phyloP scores from a whole-genome alignment of 176 grass and related monocot genomes.

The Urochloa ruziziensis region DNA sequence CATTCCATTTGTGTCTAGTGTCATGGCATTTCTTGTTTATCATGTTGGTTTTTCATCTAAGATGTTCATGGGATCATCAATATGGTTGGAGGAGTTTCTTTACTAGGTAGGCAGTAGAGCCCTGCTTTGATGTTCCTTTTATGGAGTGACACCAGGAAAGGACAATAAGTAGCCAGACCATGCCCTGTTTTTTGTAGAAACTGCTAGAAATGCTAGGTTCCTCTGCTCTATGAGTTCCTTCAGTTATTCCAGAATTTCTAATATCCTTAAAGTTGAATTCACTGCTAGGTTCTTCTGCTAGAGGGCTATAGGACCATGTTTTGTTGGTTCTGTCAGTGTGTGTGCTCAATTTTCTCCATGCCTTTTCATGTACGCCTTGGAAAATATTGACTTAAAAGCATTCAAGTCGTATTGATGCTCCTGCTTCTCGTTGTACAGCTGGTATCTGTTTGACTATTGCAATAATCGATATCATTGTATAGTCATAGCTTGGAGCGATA shows the following conservation, averaged over 20 bases:
- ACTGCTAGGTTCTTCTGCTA: too few species aligned
- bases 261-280: too few species aligned
- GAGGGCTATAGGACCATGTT: neutral
- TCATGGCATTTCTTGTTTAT: neutral
- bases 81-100: slow-evolving; percentile 12
- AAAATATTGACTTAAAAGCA: neutral
- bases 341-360: neutral
- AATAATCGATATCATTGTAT: neutral
- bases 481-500: neutral
- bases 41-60: neutral
- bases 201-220: neutral
- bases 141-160: slow-evolving; percentile 18
- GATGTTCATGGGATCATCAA: neutral
- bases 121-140: slow-evolving; percentile 26
- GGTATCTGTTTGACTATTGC: neutral
- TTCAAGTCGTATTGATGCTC: neutral
- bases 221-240: neutral
- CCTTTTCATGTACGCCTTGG: neutral
- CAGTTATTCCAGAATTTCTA: neutral
- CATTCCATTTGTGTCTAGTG: neutral
- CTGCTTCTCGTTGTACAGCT: slow-evolving; percentile 1
- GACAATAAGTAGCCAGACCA: neutral
- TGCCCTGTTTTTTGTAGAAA: neutral
- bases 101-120: slow-evolving; percentile 2
- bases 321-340: neutral